Evolutionary conservation across 1,284 basidiomycete genomes (phyloP), one percentile per base, ranked within the genome.

Genomic region (Heterobasidion occidentale): DNA sequence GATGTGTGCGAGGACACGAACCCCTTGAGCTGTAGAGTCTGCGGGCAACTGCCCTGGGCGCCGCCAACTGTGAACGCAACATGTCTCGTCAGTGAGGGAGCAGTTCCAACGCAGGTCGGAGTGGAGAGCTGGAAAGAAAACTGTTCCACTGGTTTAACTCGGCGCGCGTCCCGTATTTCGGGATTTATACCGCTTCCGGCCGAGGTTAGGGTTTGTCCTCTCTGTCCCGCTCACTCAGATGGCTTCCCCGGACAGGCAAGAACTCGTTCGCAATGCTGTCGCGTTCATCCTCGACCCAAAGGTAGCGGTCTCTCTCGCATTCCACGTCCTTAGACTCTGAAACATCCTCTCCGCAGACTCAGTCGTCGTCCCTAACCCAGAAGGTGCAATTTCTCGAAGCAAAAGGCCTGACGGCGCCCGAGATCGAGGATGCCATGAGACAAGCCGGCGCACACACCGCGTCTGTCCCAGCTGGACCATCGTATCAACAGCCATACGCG

Each of bases 371-470:
- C 1, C 72, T 98, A 36, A 80, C 88, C 5, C 92, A 96, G 68
- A 83, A 92, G 52, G 82, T 99, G 53, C 87, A 92, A 65, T 99
- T 98, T 74, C 81, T 99, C 27, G 90, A 98, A 67, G 89, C 92
- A 6, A 98, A 98, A 70, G 96, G 96, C 1, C 76, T 99, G 33
- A 88, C 84, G 0, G 78, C 80, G 15, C 68, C 78, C 12, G 96
- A 99, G 72, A 95, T 98, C 60, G 92, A 98, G 70, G 77, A 86
- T 56, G 96, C 94, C 6, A 72, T 98, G 63, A 78, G 80, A 58
- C 86, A 85, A 66, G 80, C 81, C 0, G 71, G 79, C 65, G 36
- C 69, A 66, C 57, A 70, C 70, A 55, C 61, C 64, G 20, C 52
- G 53, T 46, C 58, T 55, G 20, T 62, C 42, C 56, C 64, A 51